A percentile compares a stretch with the other conserved stretches of the same genome.
These are phyloP conservation scores for Hippophae gyantsensis DNA, from an alignment of 306 rosid species.

Conservation along the genomic window DNA sequence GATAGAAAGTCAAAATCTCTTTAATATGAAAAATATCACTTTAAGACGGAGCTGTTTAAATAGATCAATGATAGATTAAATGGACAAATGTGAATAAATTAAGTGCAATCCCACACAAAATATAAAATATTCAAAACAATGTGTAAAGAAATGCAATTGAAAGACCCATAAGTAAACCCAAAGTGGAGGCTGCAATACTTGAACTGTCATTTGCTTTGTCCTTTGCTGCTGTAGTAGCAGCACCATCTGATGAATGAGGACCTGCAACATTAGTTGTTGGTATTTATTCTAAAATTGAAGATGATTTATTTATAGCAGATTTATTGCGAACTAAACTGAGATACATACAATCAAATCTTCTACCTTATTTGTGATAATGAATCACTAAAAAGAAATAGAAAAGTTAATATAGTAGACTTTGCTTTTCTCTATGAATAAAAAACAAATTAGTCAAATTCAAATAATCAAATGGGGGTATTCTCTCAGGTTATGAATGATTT, in stretches of 20 bases:
- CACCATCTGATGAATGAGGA: slow-evolving; percentile 1
- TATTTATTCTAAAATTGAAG: background rate
- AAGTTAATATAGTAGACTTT: too few relatives aligned
- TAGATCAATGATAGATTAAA: slow-evolving; percentile 10
- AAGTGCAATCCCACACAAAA: background rate
- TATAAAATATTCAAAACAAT: slow-evolving; percentile 13
- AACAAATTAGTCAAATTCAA: too few relatives aligned
- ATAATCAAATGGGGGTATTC: too few relatives aligned
- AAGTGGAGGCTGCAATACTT: background rate
- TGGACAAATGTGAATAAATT: background rate
- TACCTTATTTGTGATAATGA: too few relatives aligned
- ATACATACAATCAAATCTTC: too few relatives aligned
- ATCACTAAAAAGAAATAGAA: too few relatives aligned
- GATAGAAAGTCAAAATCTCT: too few relatives aligned
- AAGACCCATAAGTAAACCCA: slow-evolving; percentile 18
- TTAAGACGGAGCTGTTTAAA: too few relatives aligned
- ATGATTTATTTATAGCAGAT: background rate
- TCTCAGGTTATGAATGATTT: too few relatives aligned
- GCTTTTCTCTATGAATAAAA: too few relatives aligned
- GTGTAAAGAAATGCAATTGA: slow-evolving; percentile 18
- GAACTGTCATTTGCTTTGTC: slow-evolving; percentile 13
- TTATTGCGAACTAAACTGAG: background rate
- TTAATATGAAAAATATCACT: too few relatives aligned
- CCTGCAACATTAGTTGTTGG: background rate
- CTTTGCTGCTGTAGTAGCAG: background rate